A percentile compares a stretch with the other conserved stretches of the same genome.
phyloP scores from a whole-genome alignment of 1,139 yeast species.

The Nakaseomyces sp. region DNA sequence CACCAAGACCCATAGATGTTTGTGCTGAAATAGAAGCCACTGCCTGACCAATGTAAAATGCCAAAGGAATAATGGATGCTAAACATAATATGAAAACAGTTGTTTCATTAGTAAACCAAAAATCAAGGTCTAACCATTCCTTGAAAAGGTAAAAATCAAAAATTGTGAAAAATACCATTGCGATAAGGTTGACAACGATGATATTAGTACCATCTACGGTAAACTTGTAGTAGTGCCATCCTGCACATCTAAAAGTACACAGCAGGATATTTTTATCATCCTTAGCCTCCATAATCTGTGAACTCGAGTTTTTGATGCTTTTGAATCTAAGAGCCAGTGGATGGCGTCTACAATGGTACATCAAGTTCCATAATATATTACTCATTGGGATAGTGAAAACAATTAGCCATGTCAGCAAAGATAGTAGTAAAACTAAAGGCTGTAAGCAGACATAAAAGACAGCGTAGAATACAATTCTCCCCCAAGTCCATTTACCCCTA shows the following conservation, averaged over 20 bases:
- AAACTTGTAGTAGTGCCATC: slow-evolving; percentile 86
- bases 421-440: slow-evolving; percentile 53
- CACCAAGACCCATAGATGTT: slow-evolving; percentile 99
- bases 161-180: slow-evolving; percentile 75
- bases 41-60: slow-evolving; percentile 96
- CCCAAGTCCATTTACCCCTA: slow-evolving; percentile 85
- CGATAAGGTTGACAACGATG: slow-evolving; percentile 75
- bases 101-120: slow-evolving; percentile 48
- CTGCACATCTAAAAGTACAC: slow-evolving; percentile 89
- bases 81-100: slow-evolving; percentile 65
- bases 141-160: slow-evolving; percentile 63
- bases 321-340: slow-evolving; percentile 58
- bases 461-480: slow-evolving; percentile 70
- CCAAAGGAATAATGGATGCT: slow-evolving; percentile 82
- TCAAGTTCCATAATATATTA: slow-evolving; percentile 55
- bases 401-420: slow-evolving; percentile 64
- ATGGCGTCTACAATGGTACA: slow-evolving; percentile 77
- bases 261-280: slow-evolving; percentile 40
- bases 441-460: slow-evolving; percentile 61
- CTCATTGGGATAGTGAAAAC: slow-evolving; percentile 95
- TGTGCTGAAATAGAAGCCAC: slow-evolving; percentile 98
- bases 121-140: slow-evolving; percentile 40
- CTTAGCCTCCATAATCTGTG: slow-evolving; percentile 9
- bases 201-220: slow-evolving; percentile 95
- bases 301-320: slow-evolving; percentile 16